phyloP scores from a whole-genome alignment of 1,284 basidiomycete genomes.

The Gomphus bonarii region DNA sequence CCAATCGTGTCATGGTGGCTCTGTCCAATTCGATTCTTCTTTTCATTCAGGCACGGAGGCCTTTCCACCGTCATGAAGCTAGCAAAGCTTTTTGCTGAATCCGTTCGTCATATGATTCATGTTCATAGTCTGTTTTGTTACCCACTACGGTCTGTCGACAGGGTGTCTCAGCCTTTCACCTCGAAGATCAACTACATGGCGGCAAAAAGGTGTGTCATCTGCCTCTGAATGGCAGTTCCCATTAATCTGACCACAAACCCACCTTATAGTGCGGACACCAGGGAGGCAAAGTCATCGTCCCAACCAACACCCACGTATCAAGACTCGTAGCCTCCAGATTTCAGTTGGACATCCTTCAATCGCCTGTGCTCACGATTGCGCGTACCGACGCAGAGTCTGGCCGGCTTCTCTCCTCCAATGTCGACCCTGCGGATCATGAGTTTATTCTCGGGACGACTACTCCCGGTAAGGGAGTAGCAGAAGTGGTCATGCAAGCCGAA shows the following conservation, averaged over 20 bases:
- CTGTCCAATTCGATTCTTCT: slow-evolving; percentile 6
- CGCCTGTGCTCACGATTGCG: slow-evolving; percentile 82
- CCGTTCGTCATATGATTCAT: slow-evolving; percentile 28
- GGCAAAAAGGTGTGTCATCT: slow-evolving; percentile 59
- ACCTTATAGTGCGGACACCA: slow-evolving; percentile 70
- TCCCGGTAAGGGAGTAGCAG: slow-evolving; percentile 53
- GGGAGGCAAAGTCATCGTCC: slow-evolving; percentile 89
- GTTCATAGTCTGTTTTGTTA: neutral
- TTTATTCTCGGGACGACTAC: slow-evolving; percentile 71
- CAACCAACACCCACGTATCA: slow-evolving; percentile 77
- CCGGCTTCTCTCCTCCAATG: slow-evolving; percentile 74
- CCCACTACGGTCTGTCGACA: slow-evolving; percentile 20
- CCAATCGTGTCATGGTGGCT: neutral
- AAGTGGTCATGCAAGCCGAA: slow-evolving; percentile 70
- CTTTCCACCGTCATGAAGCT: slow-evolving; percentile 95
- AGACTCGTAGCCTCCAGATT: slow-evolving; percentile 78
- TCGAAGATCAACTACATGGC: slow-evolving; percentile 89
- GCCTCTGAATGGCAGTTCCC: neutral
- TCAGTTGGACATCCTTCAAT: slow-evolving; percentile 81
- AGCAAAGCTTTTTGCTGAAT: slow-evolving; percentile 87
- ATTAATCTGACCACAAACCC: neutral
- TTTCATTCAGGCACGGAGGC: slow-evolving; percentile 65
- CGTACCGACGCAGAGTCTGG: slow-evolving; percentile 90
- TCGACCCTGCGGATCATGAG: slow-evolving; percentile 67
- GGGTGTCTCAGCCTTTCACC: slow-evolving; percentile 82